Evolutionary conservation across 2,329 filamentous ascomycete genomes (phyloP), one percentile per base, ranked within the genome.

Genomic region (Metarhizium album): DNA sequence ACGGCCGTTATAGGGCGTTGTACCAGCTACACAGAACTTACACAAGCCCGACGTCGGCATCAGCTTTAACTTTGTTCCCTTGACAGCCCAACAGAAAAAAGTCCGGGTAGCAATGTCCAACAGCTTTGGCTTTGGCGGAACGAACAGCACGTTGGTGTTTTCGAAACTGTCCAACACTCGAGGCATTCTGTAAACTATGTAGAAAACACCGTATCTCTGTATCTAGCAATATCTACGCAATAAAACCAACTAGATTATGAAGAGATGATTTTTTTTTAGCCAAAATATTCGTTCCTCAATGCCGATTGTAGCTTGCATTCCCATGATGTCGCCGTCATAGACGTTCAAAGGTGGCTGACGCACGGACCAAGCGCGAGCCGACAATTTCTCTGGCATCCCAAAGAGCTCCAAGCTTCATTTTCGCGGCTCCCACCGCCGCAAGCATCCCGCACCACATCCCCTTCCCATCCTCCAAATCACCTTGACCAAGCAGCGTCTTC

Each of bases 101-200:
- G 80, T 97, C 11, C 71, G 81, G 52, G 84, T 91, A 22, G 87
- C 87, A 4, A 60, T 98, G 52, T 93, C 88, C 3, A 98, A 98
- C 62, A 97, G 91, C 64, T 98, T 98, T 70, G 93, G 93, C 0
- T 98, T 98, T 70, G 93, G 93, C 11, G 93, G 93, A 16, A 97
- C 91, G 1, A 98, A 98, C 70, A 90, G 91, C 42, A 90, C 83
- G 49, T 71, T 98, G 37, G 90, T 90, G 48, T 91, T 97, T 60
- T 76, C 76, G 7, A 64, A 58, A 22, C 3, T 52, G 31, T 48
- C 24, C 27, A 9, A 9, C 6, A 46, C 11, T 37, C n/a, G 8
- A 18, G 33, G n/a, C 20, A 33, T 18, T 38, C 22, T 31, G 37
- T 42, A 48, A 11, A 20, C 46, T 35, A 23, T n/a, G 33, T 13